Evolutionary conservation across 352 stramenopile species (phyloP), one percentile per base, ranked within the genome.

Genomic region (Lagenidium giganteum): DNA sequence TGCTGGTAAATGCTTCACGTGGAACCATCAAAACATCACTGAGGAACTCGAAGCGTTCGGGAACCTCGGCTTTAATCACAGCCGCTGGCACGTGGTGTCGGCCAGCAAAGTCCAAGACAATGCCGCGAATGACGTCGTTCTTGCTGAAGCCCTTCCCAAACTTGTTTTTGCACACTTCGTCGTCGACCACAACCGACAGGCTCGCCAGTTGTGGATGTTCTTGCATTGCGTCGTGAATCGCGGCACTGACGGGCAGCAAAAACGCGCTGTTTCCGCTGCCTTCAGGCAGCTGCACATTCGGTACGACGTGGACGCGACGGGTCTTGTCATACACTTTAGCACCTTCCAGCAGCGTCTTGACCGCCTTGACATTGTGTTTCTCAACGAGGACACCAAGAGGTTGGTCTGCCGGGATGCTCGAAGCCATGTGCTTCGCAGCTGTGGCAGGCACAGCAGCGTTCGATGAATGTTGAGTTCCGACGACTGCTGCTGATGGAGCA

Each of bases 11-110:
- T 1, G 75, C 64, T 12, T 82, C 71, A 11, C 75, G 73, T 8
- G 76, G 67, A 14, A 92, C 61, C 14, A 93, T 29, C 33, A 93
- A 39, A 3, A 93, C 62, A 54, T 93, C 82, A 20, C 61, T 52
- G 8, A 93, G 57, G 47, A 88, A 92, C 50, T 94, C 82, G 40
- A 77, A 92, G 31, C 81, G 83, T 17, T 86, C 64, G 0, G 78
- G 78, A 27, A 83, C 59, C 9, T 57, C 43, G 1, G 49, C 31
- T 12, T 14, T 8, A 14, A 54, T 12, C 5, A 56, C 11, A 2
- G 12, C 33, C 2, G 33, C 6, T 8, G 70, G 45, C 0, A 90
- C 25, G 14, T 51, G 35, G 41, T 90, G 54, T 36, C 73, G 68
- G 17, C 48, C 66, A 3, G 75, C 81, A 55, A 83, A 78, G 12